Conservation (phyloP, 202 grass and related monocot species). For the Saccharum hybrid region DNA sequence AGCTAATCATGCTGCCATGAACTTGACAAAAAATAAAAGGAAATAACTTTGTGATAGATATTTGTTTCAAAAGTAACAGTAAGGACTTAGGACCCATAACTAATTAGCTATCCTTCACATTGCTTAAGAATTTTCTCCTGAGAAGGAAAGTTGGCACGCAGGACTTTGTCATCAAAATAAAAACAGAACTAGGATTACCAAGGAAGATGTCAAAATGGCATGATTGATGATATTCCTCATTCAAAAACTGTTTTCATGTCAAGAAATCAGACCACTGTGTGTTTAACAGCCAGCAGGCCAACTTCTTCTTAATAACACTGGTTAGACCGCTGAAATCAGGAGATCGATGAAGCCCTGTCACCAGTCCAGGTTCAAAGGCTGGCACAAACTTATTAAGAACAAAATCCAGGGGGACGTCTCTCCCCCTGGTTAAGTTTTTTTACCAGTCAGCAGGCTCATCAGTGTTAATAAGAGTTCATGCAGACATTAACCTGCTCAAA, state of each 20-base stretch:
- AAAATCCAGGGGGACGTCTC: neutral
- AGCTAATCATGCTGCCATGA: slow-evolving; percentile 18
- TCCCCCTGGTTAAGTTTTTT: neutral
- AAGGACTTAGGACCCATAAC: neutral
- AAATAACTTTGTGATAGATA: neutral
- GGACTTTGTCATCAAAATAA: slow-evolving; percentile 18
- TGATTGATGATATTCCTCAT: slow-evolving; percentile 33
- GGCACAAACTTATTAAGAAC: neutral
- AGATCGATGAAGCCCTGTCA: neutral
- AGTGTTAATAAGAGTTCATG: slow-evolving; percentile 19
- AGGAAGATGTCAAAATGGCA: neutral
- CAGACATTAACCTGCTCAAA: slow-evolving; percentile 23
- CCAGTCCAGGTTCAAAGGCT: neutral
- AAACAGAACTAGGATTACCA: neutral
- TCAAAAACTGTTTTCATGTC: neutral
- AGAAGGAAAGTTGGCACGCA: neutral
- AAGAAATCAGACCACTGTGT: slow-evolving; percentile 24
- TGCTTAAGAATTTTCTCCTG: neutral
- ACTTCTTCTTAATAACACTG: too few relatives aligned
- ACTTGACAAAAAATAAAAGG: slow-evolving; percentile 28
- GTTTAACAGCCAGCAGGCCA: slow-evolving; percentile 30
- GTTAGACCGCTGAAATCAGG: too few relatives aligned
- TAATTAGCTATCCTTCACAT: slow-evolving; percentile 16
- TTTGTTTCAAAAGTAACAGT: slow-evolving; percentile 9
- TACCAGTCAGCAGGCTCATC: slow-evolving; percentile 9